Evolutionary conservation across 495 filamentous ascomycete genomes (phyloP).

Genomic region (Aspergillus carlsbadensis): DNA sequence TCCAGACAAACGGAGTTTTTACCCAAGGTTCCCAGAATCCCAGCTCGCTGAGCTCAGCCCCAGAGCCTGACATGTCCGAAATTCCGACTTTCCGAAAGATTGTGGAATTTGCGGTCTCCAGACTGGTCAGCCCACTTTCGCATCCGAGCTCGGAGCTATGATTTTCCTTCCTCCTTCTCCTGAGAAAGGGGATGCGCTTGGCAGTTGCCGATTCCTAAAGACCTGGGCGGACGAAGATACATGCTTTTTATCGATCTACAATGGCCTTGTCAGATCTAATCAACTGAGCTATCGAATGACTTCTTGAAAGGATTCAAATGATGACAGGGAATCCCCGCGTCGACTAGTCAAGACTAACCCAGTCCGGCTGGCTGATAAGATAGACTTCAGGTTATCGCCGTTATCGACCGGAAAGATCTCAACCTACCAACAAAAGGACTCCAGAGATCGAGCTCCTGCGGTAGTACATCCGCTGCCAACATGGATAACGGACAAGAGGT

Average conservation of each 20-base stretch:
- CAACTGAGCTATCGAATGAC: not conserved
- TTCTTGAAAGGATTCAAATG: too few species aligned
- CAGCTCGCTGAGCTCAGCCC: not conserved
- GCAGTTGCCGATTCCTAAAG: too few species aligned
- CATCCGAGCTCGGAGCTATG: not conserved
- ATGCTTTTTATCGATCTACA: not conserved
- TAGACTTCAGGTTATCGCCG: not conserved
- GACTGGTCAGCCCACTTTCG: not conserved
- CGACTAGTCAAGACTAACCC: not conserved
- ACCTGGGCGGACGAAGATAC: too few species aligned
- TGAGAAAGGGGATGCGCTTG: not conserved
- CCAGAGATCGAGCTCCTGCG: not conserved
- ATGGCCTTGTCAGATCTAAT: not conserved
- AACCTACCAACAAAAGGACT: not conserved
- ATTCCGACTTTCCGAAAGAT: too few species aligned
- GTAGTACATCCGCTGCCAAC: not conserved
- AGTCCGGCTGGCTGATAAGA: not conserved
- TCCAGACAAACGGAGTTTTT: not conserved
- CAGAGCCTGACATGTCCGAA: not conserved
- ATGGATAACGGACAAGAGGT: conserved; percentile 16
- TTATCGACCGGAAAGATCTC: too few species aligned
- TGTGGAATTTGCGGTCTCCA: too few species aligned
- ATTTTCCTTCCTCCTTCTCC: not conserved
- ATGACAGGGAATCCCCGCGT: not conserved
- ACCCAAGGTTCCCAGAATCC: not conserved